Evolutionary conservation across 2,329 filamentous ascomycete species (phyloP).

Genomic region (Pyrenochaeta sp.): DNA sequence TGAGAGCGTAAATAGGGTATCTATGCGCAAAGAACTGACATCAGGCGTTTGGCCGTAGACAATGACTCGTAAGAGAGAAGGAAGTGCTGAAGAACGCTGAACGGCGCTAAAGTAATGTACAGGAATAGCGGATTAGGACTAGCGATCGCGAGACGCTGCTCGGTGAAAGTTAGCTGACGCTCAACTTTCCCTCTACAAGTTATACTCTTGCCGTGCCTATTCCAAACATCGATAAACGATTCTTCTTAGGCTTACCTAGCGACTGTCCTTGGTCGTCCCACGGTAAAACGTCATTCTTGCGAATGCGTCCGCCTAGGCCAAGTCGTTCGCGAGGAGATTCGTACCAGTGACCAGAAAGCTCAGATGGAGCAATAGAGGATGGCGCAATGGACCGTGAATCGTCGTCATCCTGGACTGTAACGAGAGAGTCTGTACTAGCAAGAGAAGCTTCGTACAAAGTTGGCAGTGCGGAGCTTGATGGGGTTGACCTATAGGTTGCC

Average conservation of each 20-base stretch:
- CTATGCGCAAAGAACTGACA: background rate
- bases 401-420: constrained; percentile 18
- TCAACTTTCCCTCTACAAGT: constrained; percentile 9
- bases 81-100: background rate
- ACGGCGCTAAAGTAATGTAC: background rate
- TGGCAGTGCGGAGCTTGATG: constrained; percentile 33
- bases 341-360: constrained; percentile 47
- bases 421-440: constrained; percentile 31
- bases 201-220: constrained; percentile 14
- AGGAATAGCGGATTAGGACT: background rate
- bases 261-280: constrained; percentile 35
- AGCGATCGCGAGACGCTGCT: constrained; percentile 15
- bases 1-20: constrained; percentile 1
- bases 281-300: constrained; percentile 42
- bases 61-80: background rate
- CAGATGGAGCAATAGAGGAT: constrained; percentile 45
- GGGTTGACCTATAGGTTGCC: constrained; percentile 20
- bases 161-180: constrained; percentile 11
- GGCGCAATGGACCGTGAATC: constrained; percentile 38
- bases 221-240: constrained; percentile 37
- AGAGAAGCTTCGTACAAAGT: constrained; percentile 45
- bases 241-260: constrained; percentile 41
- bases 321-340: constrained; percentile 48
- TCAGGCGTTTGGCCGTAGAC: background rate
- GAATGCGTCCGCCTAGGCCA: constrained; percentile 46